Base-by-base conservation (phyloP, 164 flowering plant genomes). In the Umbilicus rupestris region DNA sequence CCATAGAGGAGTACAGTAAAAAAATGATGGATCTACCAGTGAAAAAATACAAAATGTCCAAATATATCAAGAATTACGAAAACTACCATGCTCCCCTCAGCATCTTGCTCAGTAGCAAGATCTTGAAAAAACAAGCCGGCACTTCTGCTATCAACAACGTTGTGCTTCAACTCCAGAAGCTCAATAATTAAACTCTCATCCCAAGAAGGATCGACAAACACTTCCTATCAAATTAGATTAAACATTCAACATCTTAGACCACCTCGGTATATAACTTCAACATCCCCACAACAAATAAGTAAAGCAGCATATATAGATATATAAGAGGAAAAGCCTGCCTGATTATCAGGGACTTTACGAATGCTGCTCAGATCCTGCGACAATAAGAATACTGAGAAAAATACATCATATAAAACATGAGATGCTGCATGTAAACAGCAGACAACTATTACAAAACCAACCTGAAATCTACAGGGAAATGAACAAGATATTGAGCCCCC, bases 331-430 rank as follows among this genome's bases (percentile, higher is more conserved):
- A 11, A 66, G 59, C 77, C 16, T 74, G 87, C 97, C 96, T 92
- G 98, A 66, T 90, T 83, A 82, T 92, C 89, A 33, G 98, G 98
- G 33, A 92, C 98, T 74, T 90, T 72, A 5, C 97, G 87, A 62
- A 90, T 70, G 64, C 78, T 71, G 69, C 98, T 92, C 29, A 92
- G 77, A 77, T 92, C 97, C 98, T 92, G 59, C 71, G 77, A 67
- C 26, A 33, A 19, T n/a, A 39, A 55, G 28, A 57, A 30, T 45
- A 41, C 41, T 37, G 1, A 17, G n/a, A 59, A 57, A 19, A 15
- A 30, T 14, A 20, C 16, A 7, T 7, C 49, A 10, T 30, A 35
- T 4, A 2, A 35, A 44, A 20, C 20, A 20, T n/a, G n/a, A 64
- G 22, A 35, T 26, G 39, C 44, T 15, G 14, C 22, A 42, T 14